phyloP scores from a whole-genome alignment of 2,329 filamentous ascomycete species.

The Arthrobotrys entomopaga region DNA sequence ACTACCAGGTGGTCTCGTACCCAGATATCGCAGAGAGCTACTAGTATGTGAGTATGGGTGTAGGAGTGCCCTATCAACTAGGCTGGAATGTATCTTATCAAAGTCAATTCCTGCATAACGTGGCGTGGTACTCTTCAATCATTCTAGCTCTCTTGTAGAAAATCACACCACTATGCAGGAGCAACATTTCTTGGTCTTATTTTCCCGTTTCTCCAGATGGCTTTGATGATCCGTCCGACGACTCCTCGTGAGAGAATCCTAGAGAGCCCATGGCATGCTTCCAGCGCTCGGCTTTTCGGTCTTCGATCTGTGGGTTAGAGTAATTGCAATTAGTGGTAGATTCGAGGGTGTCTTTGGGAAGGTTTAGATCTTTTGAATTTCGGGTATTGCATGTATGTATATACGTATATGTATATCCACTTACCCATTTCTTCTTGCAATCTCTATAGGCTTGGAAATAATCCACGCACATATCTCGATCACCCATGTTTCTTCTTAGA shows the following conservation, averaged over 20 bases:
- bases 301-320: conserved; percentile 27
- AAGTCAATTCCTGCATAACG: background rate
- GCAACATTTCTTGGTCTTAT: background rate
- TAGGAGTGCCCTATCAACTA: too few relatives aligned
- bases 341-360: too few relatives aligned
- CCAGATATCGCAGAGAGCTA: too few relatives aligned
- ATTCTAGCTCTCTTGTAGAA: too few relatives aligned
- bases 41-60: too few relatives aligned
- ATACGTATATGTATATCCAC: conserved; percentile 57
- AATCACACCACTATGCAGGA: background rate
- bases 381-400: background rate
- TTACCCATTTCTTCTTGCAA: conserved; percentile 94
- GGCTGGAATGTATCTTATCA: background rate
- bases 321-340: background rate
- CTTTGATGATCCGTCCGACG: background rate
- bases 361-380: too few relatives aligned
- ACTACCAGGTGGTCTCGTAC: too few relatives aligned
- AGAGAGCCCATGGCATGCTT: conserved; percentile 46
- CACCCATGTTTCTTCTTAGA: conserved; percentile 85
- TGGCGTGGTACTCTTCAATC: background rate
- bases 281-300: conserved; percentile 48
- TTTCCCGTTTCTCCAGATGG: conserved; percentile 10
- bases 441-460: conserved; percentile 98
- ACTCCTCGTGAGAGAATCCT: conserved; percentile 8
- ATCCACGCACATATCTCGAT: conserved; percentile 88